phyloP scores from a whole-genome alignment of 371 early-diverging fungal species.

The Actinomucor elegans region DNA sequence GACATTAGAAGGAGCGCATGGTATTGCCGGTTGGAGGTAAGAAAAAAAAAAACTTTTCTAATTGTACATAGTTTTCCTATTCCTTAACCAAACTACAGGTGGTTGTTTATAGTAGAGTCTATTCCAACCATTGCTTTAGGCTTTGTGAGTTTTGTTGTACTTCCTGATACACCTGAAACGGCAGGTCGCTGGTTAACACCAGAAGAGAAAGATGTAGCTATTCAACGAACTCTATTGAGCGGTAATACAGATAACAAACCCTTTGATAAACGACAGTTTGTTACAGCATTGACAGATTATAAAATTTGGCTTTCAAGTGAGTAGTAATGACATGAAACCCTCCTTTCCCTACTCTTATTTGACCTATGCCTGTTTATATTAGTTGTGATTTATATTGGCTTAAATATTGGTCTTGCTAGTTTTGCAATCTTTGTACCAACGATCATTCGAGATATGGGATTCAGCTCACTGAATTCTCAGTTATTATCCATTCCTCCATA shows the following conservation, averaged over 20 bases:
- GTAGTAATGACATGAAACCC: neutral
- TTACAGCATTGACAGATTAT: slow-evolving; percentile 35
- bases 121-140: slow-evolving; percentile 56
- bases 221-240: slow-evolving; percentile 26
- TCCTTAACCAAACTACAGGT: too few species aligned
- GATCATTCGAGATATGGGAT: slow-evolving; percentile 40
- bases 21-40: slow-evolving; percentile 41
- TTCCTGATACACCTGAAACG: slow-evolving; percentile 44
- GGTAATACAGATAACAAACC: slow-evolving; percentile 29
- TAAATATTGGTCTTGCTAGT: slow-evolving; percentile 38
- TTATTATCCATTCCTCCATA: slow-evolving; percentile 43
- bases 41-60: neutral
- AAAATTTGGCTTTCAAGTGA: slow-evolving; percentile 41
- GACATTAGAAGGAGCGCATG: slow-evolving; percentile 31
- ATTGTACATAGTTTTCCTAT: too few species aligned
- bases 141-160: slow-evolving; percentile 31
- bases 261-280: slow-evolving; percentile 38
- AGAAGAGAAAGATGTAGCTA: slow-evolving; percentile 37
- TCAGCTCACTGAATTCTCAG: slow-evolving; percentile 33
- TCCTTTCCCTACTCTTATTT: too few species aligned
- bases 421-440: slow-evolving; percentile 45
- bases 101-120: slow-evolving; percentile 65
- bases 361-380: neutral
- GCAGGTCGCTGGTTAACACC: slow-evolving; percentile 33
- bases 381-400: slow-evolving; percentile 45